Base-by-base conservation (phyloP, 2,329 filamentous ascomycete genomes). In the Botrytis porri region DNA sequence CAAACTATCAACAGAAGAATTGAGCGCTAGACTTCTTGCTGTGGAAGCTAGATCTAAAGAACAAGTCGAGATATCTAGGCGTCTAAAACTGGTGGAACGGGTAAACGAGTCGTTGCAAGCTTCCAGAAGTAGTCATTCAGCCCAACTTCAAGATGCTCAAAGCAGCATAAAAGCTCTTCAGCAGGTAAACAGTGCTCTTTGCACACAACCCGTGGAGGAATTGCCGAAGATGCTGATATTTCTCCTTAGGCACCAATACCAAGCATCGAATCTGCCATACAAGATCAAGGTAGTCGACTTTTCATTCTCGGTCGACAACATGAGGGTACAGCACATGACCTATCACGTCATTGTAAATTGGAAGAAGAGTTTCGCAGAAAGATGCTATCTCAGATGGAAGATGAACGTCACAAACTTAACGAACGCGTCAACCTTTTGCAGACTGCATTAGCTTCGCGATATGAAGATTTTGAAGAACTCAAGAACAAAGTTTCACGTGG, bases 141-240 rank as follows among this genome's bases (percentile, higher is more conserved):
- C 22, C 37, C 62, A 72, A 18, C 37, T 72, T 3, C 45, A 67
- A 20, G 45, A 60, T 12, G 70, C 35, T 4, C 54, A 39, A 25
- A 18, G 43, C 8, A 72, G 41, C 29, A 67, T 72, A 37, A 72
- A 32, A 35, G 16, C 10, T 16, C 37, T 72, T 18, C 35, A 60
- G 43, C 70, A 67, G 70, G 70, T 72, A 60, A n/a, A 63, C 54
- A 54, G 51, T 22, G 51, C n/a, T 60, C 37, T 18, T 69, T 29
- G 10, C 22, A 32, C 25, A 60, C 12, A 29, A n/a, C 45, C 29
- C 4, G n/a, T 6, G 18, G 37, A 35, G 22, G 7, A n/a, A 62
- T 29, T 63, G 2, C 9, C 20, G 35, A 37, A 39, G 51, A 57
- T 9, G 6, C 65, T 67, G 18, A 67, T 10, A 22, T 9, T 57